phyloP scores from a whole-genome alignment of 495 filamentous ascomycete species.

The Neurospora sp. region DNA sequence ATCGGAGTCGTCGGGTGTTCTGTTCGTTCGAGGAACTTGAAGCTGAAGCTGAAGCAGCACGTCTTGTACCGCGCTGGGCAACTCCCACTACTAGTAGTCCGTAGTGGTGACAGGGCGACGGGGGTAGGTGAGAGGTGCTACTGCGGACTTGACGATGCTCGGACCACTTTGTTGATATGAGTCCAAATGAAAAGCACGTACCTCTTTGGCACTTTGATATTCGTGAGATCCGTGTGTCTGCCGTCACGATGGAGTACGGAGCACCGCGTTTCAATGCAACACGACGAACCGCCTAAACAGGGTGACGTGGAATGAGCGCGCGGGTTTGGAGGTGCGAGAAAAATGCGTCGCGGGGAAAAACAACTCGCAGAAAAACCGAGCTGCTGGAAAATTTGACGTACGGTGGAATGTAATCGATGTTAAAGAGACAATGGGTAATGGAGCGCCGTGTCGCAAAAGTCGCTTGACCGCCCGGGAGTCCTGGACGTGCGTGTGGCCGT shows the following conservation, averaged over 20 bases:
- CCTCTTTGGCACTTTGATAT: not conserved
- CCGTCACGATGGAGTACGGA: not conserved
- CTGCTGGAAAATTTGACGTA: not conserved
- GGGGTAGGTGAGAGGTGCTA: not conserved
- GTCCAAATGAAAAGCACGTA: constrained; percentile 1
- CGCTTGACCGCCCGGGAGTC: not conserved
- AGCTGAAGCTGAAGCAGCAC: not conserved
- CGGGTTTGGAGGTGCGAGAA: not conserved
- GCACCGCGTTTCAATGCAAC: not conserved
- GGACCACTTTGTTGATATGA: not conserved
- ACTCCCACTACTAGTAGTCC: not conserved
- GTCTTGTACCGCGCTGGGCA: not conserved
- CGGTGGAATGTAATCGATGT: not conserved
- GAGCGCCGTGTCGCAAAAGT: not conserved
- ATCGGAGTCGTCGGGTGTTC: not conserved
- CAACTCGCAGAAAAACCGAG: not conserved
- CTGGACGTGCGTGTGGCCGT: not conserved
- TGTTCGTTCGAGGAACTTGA: not conserved
- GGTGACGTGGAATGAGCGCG: not conserved
- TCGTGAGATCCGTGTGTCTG: not conserved
- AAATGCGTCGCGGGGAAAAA: not conserved
- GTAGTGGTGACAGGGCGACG: not conserved
- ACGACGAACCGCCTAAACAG: not conserved
- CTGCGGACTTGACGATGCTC: not conserved
- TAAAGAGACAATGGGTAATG: not conserved